A percentile compares a stretch with the other conserved stretches of the same genome.
phyloP scores from a whole-genome alignment of 1,284 basidiomycete genomes.

The Cryptococcus sp. region DNA sequence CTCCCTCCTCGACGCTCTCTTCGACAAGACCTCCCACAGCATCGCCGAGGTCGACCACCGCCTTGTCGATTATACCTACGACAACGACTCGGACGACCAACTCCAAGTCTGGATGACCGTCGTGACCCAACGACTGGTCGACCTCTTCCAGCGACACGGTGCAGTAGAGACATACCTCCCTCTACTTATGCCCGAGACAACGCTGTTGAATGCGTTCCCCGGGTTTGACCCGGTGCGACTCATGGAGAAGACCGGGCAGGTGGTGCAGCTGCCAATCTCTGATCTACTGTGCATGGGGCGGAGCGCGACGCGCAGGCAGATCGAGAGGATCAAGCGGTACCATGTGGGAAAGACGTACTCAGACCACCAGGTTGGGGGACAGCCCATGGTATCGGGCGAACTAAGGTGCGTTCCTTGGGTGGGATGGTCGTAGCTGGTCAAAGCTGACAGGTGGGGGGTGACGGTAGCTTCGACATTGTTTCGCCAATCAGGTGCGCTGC shows the following conservation, averaged over 20 bases:
- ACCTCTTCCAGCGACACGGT: slow-evolving; percentile 81
- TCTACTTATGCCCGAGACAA: slow-evolving; percentile 67
- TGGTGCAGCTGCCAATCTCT: slow-evolving; percentile 74
- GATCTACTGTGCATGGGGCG: slow-evolving; percentile 79
- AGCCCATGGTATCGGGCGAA: slow-evolving; percentile 41
- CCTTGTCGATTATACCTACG: slow-evolving; percentile 70
- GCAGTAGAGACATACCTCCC: slow-evolving; percentile 78
- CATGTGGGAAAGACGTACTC: slow-evolving; percentile 70
- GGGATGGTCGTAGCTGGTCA: no score
- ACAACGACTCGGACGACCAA: slow-evolving; percentile 68
- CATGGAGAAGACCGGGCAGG: slow-evolving; percentile 76
- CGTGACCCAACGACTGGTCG: slow-evolving; percentile 69
- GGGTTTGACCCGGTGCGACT: slow-evolving; percentile 63
- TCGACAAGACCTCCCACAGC: slow-evolving; percentile 56
- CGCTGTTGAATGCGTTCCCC: slow-evolving; percentile 59
- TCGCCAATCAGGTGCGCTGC: slow-evolving; percentile 45
- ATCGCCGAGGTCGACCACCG: slow-evolving; percentile 56
- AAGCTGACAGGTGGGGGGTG: background rate
- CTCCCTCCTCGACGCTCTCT: slow-evolving; percentile 22
- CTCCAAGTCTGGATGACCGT: slow-evolving; percentile 50
- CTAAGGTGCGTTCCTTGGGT: slow-evolving; percentile 28
- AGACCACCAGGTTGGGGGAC: slow-evolving; percentile 42
- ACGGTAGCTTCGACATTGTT: slow-evolving; percentile 48
- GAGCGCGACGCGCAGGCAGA: slow-evolving; percentile 68
- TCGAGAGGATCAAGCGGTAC: slow-evolving; percentile 82